Evolutionary conservation across 2,329 filamentous ascomycete genomes (phyloP).

Genomic region (Stagonosporopsis chrysanthemi): DNA sequence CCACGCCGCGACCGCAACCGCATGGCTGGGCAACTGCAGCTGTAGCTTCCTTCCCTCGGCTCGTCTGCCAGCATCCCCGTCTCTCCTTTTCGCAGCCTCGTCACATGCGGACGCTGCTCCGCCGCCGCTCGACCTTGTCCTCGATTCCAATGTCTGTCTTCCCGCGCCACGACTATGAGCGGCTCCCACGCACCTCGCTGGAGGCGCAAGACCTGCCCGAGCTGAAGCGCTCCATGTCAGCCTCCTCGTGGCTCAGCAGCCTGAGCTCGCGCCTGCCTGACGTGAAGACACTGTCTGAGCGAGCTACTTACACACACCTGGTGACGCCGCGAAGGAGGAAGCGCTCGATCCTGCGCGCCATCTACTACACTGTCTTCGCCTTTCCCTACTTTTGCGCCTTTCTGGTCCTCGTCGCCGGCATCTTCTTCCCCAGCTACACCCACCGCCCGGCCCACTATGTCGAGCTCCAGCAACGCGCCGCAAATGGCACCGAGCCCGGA

Average conservation of each 20-base stretch:
- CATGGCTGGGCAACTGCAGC: background rate
- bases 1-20: background rate
- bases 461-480: constrained; percentile 48
- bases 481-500: constrained; percentile 37
- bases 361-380: constrained; percentile 44
- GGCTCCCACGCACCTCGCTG: constrained; percentile 39
- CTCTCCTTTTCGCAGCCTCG: constrained; percentile 2
- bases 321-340: constrained; percentile 44
- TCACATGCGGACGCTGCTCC: constrained; percentile 10
- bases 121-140: constrained; percentile 5
- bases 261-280: constrained; percentile 28
- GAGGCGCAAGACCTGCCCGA: constrained; percentile 32
- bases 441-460: constrained; percentile 61
- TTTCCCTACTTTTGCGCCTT: constrained; percentile 43
- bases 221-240: constrained; percentile 21
- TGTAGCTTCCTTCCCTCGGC: background rate
- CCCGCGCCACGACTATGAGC: constrained; percentile 44
- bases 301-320: constrained; percentile 41
- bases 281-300: constrained; percentile 39
- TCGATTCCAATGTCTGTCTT: constrained; percentile 26
- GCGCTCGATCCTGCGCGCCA: constrained; percentile 40
- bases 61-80: background rate
- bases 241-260: constrained; percentile 37
- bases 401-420: constrained; percentile 54
- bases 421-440: constrained; percentile 65